Conservation (phyloP, 2,329 filamentous ascomycete species). For the Aspergillus pseudoglaucus region DNA sequence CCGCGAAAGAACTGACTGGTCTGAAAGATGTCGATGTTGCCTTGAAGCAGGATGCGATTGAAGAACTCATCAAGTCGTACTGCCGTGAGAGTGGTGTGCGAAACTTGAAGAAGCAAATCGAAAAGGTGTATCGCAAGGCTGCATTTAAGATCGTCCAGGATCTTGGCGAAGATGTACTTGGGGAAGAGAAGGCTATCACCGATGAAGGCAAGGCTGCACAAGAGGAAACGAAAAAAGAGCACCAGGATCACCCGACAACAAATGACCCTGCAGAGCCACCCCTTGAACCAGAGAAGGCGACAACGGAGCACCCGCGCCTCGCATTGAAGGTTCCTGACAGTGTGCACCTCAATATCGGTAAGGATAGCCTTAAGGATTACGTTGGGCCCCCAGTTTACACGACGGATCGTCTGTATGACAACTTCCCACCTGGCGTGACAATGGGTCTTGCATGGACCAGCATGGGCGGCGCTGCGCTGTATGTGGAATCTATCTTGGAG, state of each 20-base stretch:
- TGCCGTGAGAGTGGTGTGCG: slow-evolving; percentile 94
- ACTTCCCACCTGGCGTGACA: slow-evolving; percentile 84
- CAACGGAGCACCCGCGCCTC: slow-evolving; percentile 58
- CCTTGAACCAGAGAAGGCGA: slow-evolving; percentile 33
- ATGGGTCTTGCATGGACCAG: slow-evolving; percentile 99
- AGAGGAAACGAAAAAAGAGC: slow-evolving; percentile 49
- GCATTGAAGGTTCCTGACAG: slow-evolving; percentile 76
- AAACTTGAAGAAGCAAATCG: slow-evolving; percentile 98
- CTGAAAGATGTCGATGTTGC: slow-evolving; percentile 84
- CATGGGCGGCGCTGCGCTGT: slow-evolving; percentile 92
- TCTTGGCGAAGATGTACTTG: slow-evolving; percentile 73
- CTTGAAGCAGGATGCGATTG: slow-evolving; percentile 79
- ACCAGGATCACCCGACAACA: slow-evolving; percentile 52
- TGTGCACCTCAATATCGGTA: slow-evolving; percentile 79
- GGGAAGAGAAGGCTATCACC: slow-evolving; percentile 75
- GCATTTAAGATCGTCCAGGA: slow-evolving; percentile 96
- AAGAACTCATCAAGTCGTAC: slow-evolving; percentile 97
- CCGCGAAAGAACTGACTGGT: slow-evolving; percentile 89
- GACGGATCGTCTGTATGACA: slow-evolving; percentile 89
- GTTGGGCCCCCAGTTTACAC: slow-evolving; percentile 95
- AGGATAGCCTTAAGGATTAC: slow-evolving; percentile 90
- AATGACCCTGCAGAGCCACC: slow-evolving; percentile 50
- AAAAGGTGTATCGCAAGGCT: slow-evolving; percentile 97
- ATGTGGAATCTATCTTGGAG: slow-evolving; percentile 94
- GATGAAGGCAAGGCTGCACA: slow-evolving; percentile 76